Conservation (phyloP, 2,329 filamentous ascomycete genomes). For the Herpotrichia juniperi region DNA sequence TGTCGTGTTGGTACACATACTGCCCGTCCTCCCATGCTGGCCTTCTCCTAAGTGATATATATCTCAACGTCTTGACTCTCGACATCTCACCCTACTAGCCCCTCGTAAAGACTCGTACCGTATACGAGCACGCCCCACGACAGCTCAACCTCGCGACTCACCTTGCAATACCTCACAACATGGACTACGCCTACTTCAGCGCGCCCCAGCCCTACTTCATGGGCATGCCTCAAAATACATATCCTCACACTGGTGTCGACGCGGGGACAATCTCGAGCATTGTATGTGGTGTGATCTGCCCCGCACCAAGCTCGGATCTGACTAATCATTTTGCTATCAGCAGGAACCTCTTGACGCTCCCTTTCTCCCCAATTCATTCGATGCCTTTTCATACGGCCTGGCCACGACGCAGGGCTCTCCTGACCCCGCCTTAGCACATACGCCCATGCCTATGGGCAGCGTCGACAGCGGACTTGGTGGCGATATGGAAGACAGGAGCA, state of each 20-base stretch:
- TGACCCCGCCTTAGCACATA: constrained; percentile 31
- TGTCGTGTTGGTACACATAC: constrained; percentile 9
- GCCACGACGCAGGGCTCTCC: constrained; percentile 40
- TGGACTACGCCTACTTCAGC: constrained; percentile 65
- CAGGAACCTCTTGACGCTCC: constrained; percentile 53
- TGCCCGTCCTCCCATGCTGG: constrained; percentile 7
- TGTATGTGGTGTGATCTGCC: constrained; percentile 23
- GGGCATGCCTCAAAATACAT: constrained; percentile 50
- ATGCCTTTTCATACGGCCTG: constrained; percentile 38
- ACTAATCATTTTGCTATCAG: constrained; percentile 25
- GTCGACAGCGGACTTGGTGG: constrained; percentile 51
- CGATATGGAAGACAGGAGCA: constrained; percentile 45
- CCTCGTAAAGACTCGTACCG: neutral
- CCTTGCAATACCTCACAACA: constrained; percentile 29
- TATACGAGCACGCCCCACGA: neutral
- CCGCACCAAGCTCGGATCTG: constrained; percentile 8
- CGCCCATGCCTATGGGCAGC: constrained; percentile 45
- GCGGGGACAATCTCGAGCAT: constrained; percentile 44
- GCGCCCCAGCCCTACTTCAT: constrained; percentile 57
- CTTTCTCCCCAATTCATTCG: constrained; percentile 29
- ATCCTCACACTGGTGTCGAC: constrained; percentile 39
- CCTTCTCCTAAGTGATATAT: neutral
- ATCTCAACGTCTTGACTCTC: neutral
- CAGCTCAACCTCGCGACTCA: neutral
- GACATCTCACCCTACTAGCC: neutral